Evolutionary conservation across 129 eudicot genomes (phyloP).

Genomic region (Gnaphalium uliginosum): DNA sequence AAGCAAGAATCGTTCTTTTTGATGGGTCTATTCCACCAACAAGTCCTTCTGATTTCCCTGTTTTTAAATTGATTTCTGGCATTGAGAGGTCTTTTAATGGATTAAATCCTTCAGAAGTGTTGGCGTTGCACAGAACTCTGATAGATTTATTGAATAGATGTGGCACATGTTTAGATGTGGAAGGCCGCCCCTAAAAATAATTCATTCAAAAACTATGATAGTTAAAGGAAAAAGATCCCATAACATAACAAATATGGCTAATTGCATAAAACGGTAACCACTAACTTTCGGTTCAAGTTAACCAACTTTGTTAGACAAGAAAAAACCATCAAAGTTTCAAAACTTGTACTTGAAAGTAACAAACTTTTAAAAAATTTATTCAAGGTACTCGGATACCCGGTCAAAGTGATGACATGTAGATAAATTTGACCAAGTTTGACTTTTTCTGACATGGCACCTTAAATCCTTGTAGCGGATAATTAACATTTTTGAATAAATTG

Average conservation of each 20-base stretch:
- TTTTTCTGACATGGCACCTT: too few species aligned
- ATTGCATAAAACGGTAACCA: background rate
- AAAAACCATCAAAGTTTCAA: too few species aligned
- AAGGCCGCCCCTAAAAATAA: constrained; percentile 67
- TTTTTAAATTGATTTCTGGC: constrained; percentile 49
- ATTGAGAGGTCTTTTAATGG: constrained; percentile 63
- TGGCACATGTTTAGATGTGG: constrained; percentile 52
- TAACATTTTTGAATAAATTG: too few species aligned
- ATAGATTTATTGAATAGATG: constrained; percentile 53
- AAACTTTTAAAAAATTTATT: too few species aligned
- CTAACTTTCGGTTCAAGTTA: too few species aligned
- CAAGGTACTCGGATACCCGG: too few species aligned
- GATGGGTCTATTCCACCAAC: background rate
- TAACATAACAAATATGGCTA: background rate
- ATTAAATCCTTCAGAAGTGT: constrained; percentile 62
- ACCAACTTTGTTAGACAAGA: background rate
- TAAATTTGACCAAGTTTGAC: too few species aligned
- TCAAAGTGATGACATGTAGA: too few species aligned
- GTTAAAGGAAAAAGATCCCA: background rate
- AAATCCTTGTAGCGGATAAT: too few species aligned
- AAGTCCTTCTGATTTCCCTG: background rate
- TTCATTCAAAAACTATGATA: background rate
- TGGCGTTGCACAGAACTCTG: constrained; percentile 71
- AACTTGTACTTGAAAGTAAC: too few species aligned
- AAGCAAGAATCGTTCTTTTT: constrained; percentile 3